Evolutionary conservation across 805 yeast genomes (phyloP).

Genomic region (Spathaspora passalidarum): DNA sequence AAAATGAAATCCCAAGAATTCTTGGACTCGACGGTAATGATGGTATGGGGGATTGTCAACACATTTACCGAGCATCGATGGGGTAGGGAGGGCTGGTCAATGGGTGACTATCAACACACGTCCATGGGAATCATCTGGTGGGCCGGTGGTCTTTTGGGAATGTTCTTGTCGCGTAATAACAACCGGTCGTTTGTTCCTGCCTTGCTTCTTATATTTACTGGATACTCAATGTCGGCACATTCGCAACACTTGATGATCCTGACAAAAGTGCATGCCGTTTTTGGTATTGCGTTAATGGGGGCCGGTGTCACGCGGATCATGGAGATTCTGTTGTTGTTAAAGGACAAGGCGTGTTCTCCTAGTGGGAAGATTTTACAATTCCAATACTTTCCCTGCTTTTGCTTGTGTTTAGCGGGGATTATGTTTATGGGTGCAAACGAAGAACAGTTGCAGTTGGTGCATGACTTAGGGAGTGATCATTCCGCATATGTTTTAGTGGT

Average conservation of each 20-base stretch:
- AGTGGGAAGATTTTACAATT: conserved; percentile 57
- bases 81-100: conserved; percentile 86
- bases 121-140: conserved; percentile 97
- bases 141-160: conserved; percentile 87
- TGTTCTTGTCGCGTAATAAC: conserved; percentile 58
- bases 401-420: conserved; percentile 73
- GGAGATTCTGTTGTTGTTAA: conserved; percentile 75
- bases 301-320: conserved; percentile 76
- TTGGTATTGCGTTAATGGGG: conserved; percentile 74
- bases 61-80: conserved; percentile 96
- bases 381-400: conserved; percentile 85
- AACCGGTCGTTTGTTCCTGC: conserved; percentile 81
- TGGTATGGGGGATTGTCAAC: conserved; percentile 88
- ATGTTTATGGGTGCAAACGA: conserved; percentile 92
- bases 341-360: conserved; percentile 48
- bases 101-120: conserved; percentile 93
- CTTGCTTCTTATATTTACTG: conserved; percentile 78
- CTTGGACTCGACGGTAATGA: conserved; percentile 77
- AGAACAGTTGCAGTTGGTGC: conserved; percentile 73
- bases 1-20: conserved; percentile 64
- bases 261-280: conserved; percentile 83
- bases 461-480: conserved; percentile 77
- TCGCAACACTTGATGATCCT: conserved; percentile 71
- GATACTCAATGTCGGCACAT: conserved; percentile 94
- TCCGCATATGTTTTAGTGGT: conserved; percentile 75